Percentiles rank a stretch among this genome's conserved stretches.
Conservation (phyloP, 768 basidiomycete genomes). For the Lactarius trivialis region DNA sequence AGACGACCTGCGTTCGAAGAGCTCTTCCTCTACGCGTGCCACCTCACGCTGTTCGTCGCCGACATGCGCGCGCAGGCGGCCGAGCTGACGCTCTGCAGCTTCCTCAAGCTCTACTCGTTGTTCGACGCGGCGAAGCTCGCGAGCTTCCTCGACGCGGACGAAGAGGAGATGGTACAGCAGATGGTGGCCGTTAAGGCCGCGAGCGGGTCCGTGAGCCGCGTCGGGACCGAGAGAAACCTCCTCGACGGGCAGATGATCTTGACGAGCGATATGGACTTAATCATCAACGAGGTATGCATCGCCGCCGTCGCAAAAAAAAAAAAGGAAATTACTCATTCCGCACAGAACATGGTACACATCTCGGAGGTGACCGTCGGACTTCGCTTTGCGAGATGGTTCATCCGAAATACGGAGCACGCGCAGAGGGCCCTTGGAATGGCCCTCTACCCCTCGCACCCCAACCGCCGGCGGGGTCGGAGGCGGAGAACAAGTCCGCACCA, state of each 20-base stretch:
- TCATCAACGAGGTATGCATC: conserved; percentile 76
- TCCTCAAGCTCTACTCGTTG: conserved; percentile 93
- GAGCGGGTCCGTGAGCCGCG: conserved; percentile 65
- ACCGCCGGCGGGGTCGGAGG: background rate
- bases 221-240: conserved; percentile 44
- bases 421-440: conserved; percentile 66
- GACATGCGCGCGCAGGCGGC: conserved; percentile 71
- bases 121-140: conserved; percentile 89
- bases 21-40: conserved; percentile 89
- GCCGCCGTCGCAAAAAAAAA: background rate
- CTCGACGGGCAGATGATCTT: conserved; percentile 83
- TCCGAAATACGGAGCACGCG: conserved; percentile 89
- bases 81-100: conserved; percentile 80
- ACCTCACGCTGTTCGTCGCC: conserved; percentile 76
- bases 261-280: conserved; percentile 92
- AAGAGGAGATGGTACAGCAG: conserved; percentile 93
- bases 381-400: conserved; percentile 95
- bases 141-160: conserved; percentile 83
- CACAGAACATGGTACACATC: conserved; percentile 92
- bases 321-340: background rate
- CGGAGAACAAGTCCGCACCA: conserved; percentile 13
- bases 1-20: conserved; percentile 82
- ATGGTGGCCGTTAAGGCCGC: conserved; percentile 95
- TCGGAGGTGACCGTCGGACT: conserved; percentile 91
- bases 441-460: conserved; percentile 39